A percentile compares a stretch with the other conserved stretches of the same genome.
Evolutionary conservation across 768 basidiomycete genomes (phyloP).

Genomic region (Rhodocollybia butyracea): DNA sequence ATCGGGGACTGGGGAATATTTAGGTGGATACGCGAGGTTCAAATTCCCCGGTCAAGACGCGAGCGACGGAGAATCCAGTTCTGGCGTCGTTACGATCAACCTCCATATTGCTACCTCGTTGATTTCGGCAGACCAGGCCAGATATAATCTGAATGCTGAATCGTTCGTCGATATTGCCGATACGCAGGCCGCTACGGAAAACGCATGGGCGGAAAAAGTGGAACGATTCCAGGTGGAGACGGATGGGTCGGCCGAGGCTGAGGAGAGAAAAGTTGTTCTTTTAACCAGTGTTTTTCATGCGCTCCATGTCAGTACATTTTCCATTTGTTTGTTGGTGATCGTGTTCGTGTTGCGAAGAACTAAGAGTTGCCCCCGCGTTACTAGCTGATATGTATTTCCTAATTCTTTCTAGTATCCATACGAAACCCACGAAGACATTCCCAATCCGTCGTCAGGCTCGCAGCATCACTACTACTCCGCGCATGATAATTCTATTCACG

Average conservation of each 20-base stretch:
- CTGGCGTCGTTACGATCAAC: conserved; percentile 32
- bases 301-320: conserved; percentile 39
- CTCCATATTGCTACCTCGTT: conserved; percentile 71
- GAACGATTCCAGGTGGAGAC: conserved; percentile 40
- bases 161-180: conserved; percentile 45
- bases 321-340: not conserved
- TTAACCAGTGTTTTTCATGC: conserved; percentile 67
- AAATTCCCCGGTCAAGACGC: conserved; percentile 18
- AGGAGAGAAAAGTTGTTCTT: conserved; percentile 44
- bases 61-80: conserved; percentile 9
- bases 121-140: conserved; percentile 67
- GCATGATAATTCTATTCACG: conserved; percentile 64
- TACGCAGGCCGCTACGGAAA: conserved; percentile 45
- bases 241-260: conserved; percentile 36
- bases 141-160: conserved; percentile 47
- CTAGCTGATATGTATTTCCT: conserved; percentile 3
- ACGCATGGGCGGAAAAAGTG: conserved; percentile 57
- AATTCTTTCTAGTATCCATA: conserved; percentile 59
- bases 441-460: not conserved
- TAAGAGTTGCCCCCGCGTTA: too few relatives aligned
- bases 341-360: too few relatives aligned
- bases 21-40: conserved; percentile 54
- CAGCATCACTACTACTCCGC: conserved; percentile 68
- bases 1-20: conserved; percentile 36
- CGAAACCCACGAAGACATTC: conserved; percentile 56